Base-by-base conservation (phyloP, 2,329 filamentous ascomycete species). In the Aspergillus arachidicola region DNA sequence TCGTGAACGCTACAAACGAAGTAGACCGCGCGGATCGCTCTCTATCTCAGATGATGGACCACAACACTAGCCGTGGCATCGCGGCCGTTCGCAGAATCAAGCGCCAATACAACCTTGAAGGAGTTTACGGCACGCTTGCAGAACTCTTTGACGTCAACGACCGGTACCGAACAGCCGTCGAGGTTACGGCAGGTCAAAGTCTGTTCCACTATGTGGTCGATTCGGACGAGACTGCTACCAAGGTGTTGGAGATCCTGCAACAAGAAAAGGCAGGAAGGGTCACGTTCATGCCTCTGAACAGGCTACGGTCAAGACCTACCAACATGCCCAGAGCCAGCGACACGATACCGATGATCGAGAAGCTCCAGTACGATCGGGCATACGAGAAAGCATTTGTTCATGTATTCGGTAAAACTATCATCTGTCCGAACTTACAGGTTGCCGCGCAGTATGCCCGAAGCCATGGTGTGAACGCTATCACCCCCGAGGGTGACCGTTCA, bases 121-220 rank as follows among this genome's bases (percentile, higher is more conserved):
- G 95, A 30, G 93, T 95, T 1, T 96, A 97, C 75, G 95, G 96
- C 57, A 96, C 94, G 0, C 80, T 99, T 43, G 94, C 94, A 5
- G 96, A 99, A 76, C 86, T 99, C n/a, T 88, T 98, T 71, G 88
- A 93, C 60, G 93, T 97, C 56, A 87, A 85, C 62, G 93, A 97
- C 59, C 86, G 88, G 59, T 98, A 97, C 79, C 89, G 93, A 64
- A 88, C 94, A 12, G 93, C 95, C 2, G 91, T 96, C 11, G 95
- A 99, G 79, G 93, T 96, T 70, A 95, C 94, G 58, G 95, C 94
- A 2, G 95, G 95, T 21, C 90, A 89, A 66, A 96, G 93, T 75
- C 84, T 99, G 10, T 99, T 99, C 80, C 93, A 99, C 78, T 97
- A 97, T 69, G 89, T 99, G 12, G 94, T 98, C 50, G 94, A 99